phyloP scores from a whole-genome alignment of 2,329 filamentous ascomycete species.

The Leptoxyphium fumago region DNA sequence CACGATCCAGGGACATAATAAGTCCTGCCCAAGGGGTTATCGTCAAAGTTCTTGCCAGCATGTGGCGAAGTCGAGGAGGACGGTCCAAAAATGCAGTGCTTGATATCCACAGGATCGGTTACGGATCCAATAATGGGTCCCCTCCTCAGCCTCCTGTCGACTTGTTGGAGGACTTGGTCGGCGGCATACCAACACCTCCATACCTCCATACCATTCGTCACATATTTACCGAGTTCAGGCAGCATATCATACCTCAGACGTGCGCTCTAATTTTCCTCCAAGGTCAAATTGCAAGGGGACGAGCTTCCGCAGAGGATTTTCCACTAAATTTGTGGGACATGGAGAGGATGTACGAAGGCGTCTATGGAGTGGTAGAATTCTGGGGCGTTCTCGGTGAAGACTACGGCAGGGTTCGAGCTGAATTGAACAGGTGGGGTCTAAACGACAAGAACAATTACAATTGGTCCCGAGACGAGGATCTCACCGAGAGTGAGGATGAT shows the following conservation, averaged over 20 bases:
- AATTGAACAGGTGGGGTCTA: background rate
- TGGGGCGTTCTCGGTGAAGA: constrained; percentile 81
- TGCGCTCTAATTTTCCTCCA: constrained; percentile 90
- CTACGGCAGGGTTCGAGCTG: constrained; percentile 1
- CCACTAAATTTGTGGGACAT: constrained; percentile 95
- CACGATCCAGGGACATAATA: constrained; percentile 76
- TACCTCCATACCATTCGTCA: constrained; percentile 64
- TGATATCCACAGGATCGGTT: background rate
- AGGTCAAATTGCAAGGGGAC: constrained; percentile 67
- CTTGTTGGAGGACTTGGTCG: background rate
- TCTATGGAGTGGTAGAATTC: constrained; percentile 89
- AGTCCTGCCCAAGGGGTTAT: constrained; percentile 89
- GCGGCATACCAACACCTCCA: constrained; percentile 28
- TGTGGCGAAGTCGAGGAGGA: constrained; percentile 53
- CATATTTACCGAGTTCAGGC: constrained; percentile 82
- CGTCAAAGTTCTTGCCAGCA: constrained; percentile 77
- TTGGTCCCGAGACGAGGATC: background rate
- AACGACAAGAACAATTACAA: background rate
- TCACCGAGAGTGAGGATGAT: background rate
- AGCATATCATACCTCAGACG: constrained; percentile 84
- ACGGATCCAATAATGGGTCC: background rate
- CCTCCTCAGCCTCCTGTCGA: constrained; percentile 1
- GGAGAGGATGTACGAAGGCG: constrained; percentile 88
- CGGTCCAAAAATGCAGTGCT: constrained; percentile 17
- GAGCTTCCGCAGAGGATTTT: constrained; percentile 69